A percentile compares a stretch with the other conserved stretches of the same genome.
These are phyloP conservation scores for Quercus robur DNA, from an alignment of 306 rosid species.

Conservation along the genomic window DNA sequence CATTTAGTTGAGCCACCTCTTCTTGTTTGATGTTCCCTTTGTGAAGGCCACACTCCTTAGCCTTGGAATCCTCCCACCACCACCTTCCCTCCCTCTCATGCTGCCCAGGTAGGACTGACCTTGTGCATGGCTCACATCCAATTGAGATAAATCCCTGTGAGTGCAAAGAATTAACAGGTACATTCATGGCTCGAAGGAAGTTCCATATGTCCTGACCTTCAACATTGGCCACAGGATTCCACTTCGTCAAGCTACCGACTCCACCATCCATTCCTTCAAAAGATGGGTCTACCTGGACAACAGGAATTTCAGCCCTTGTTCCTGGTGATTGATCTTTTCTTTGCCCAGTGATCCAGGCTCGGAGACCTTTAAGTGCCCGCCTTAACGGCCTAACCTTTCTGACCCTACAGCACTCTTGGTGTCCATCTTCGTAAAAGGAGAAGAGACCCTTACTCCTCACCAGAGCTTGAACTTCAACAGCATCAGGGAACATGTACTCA, in stretches of 20 bases:
- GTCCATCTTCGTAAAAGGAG: slow-evolving; percentile 98
- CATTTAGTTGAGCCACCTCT: slow-evolving; percentile 35
- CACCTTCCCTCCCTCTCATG: slow-evolving; percentile 99
- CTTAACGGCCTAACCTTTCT: slow-evolving; percentile 87
- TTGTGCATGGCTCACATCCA: slow-evolving; percentile 96
- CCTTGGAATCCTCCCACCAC: slow-evolving; percentile 99
- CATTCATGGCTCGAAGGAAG: slow-evolving; percentile 74
- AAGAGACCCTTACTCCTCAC: slow-evolving; percentile 85
- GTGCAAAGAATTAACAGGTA: slow-evolving; percentile 89
- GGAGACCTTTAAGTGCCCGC: slow-evolving; percentile 85
- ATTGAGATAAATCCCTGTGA: slow-evolving; percentile 76
- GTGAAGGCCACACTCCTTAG: slow-evolving; percentile 98
- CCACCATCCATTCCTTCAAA: slow-evolving; percentile 91
- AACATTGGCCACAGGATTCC: slow-evolving; percentile 93
- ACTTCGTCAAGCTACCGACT: slow-evolving; percentile 74
- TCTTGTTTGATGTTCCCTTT: slow-evolving; percentile 77
- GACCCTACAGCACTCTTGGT: slow-evolving; percentile 95
- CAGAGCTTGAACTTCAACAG: slow-evolving; percentile 90
- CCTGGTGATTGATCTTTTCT: slow-evolving; percentile 94
- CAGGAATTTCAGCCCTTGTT: slow-evolving; percentile 76
- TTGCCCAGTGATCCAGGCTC: slow-evolving; percentile 96
- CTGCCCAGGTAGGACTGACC: slow-evolving; percentile 93
- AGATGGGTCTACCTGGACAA: slow-evolving; percentile 83
- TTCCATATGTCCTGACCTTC: slow-evolving; percentile 65
- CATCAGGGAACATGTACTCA: slow-evolving; percentile 91